Conservation (phyloP, 768 basidiomycete genomes). For the Pholiota microspora region DNA sequence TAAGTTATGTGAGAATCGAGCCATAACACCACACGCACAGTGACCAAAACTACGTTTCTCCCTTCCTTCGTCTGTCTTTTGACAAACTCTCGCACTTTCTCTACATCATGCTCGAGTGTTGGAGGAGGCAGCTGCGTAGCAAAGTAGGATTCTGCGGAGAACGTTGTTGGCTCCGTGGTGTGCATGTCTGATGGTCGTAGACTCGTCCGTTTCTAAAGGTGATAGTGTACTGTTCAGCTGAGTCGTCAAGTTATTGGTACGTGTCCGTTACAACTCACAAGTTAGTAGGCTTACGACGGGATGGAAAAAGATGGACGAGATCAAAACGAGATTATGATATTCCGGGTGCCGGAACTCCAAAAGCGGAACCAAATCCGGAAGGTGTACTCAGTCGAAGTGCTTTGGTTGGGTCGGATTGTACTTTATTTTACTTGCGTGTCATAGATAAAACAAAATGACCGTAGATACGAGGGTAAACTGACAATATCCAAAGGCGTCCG, state of each 20-base stretch:
- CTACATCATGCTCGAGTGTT: constrained; percentile 66
- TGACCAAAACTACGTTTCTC: constrained; percentile 87
- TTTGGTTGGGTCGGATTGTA: too few relatives aligned
- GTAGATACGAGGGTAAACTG: too few relatives aligned
- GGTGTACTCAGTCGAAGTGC: too few relatives aligned
- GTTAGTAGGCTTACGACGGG: background rate
- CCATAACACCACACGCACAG: constrained; percentile 50
- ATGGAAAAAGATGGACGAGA: background rate
- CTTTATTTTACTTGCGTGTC: too few relatives aligned
- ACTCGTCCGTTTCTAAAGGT: background rate
- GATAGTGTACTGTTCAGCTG: background rate
- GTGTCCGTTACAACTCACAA: background rate
- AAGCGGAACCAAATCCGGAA: constrained; percentile 1
- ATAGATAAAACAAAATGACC: too few relatives aligned
- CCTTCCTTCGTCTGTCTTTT: constrained; percentile 59
- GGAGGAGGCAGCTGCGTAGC: constrained; percentile 80
- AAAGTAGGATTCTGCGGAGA: constrained; percentile 91
- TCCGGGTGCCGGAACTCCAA: constrained; percentile 1
- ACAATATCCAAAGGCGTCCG: too few relatives aligned
- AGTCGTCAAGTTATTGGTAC: background rate
- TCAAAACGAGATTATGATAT: background rate
- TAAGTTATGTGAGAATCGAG: constrained; percentile 6
- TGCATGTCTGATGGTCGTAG: constrained; percentile 20
- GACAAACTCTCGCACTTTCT: constrained; percentile 66
- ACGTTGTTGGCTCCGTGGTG: constrained; percentile 42